Evolutionary conservation across 345 rosid genomes (phyloP).

Genomic region (Euphorbia peplus): DNA sequence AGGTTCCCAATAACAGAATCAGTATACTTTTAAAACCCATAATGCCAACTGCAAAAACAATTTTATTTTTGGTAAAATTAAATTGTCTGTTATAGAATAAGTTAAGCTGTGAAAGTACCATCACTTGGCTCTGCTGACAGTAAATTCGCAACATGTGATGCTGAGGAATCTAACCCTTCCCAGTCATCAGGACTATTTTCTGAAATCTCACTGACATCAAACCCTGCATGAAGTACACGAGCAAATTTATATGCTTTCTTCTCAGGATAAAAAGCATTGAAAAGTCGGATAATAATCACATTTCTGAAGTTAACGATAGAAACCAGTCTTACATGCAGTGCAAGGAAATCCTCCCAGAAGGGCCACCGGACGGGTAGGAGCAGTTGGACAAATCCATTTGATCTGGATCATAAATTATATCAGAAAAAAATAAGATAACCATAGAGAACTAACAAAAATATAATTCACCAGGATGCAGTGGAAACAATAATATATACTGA

Average conservation of each 20-base stretch:
- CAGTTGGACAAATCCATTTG: slow-evolving; percentile 40
- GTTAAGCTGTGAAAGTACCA: slow-evolving; percentile 15
- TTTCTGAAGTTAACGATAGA: not conserved
- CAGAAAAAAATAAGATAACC: not conserved
- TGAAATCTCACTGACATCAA: slow-evolving; percentile 32
- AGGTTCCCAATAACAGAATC: not conserved
- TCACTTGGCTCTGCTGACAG: slow-evolving; percentile 36
- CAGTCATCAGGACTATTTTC: slow-evolving; percentile 31
- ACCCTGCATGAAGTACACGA: slow-evolving; percentile 15
- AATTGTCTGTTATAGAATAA: not conserved
- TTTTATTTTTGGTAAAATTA: not conserved
- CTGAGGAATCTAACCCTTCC: slow-evolving; percentile 38
- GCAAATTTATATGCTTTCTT: not conserved
- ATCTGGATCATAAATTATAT: slow-evolving; percentile 15
- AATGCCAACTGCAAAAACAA: slow-evolving; percentile 3
- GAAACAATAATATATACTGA: not conserved
- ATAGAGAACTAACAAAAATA: not conserved
- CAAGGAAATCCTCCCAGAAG: slow-evolving; percentile 34
- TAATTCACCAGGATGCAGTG: not conserved
- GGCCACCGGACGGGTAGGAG: slow-evolving; percentile 34
- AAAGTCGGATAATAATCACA: not conserved
- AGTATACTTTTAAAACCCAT: not conserved
- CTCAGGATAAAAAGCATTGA: not conserved
- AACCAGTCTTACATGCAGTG: slow-evolving; percentile 29
- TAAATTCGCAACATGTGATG: slow-evolving; percentile 35